Conservation (phyloP, 805 yeast genomes). For the Spathaspora girioi region DNA sequence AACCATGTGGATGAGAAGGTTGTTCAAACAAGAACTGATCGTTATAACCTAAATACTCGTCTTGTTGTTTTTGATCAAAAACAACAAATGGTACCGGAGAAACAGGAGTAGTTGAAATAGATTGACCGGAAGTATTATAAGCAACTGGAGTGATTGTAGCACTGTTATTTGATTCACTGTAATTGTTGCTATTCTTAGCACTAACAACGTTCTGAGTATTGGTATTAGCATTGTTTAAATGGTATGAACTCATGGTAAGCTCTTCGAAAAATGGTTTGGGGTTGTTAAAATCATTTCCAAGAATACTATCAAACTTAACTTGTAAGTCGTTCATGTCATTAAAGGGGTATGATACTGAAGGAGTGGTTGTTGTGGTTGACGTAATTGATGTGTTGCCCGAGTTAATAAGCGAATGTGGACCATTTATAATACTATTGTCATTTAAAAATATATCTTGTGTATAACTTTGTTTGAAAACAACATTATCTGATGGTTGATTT, state of each 20-base stretch:
- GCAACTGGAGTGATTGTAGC: neutral
- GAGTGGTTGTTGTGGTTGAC: slow-evolving; percentile 1
- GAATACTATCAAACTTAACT: slow-evolving; percentile 1
- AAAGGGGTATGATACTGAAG: slow-evolving; percentile 1
- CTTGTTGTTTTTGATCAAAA: slow-evolving; percentile 1
- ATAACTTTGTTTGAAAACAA: slow-evolving; percentile 3
- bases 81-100: slow-evolving; percentile 1
- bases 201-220: neutral
- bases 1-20: neutral
- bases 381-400: slow-evolving; percentile 1
- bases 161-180: neutral
- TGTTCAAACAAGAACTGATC: neutral
- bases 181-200: neutral
- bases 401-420: neutral
- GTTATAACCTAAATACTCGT: slow-evolving; percentile 1
- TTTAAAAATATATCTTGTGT: slow-evolving; percentile 5
- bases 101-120: slow-evolving; percentile 1
- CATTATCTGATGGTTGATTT: neutral
- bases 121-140: neutral
- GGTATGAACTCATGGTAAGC: neutral
- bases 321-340: neutral
- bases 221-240: neutral
- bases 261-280: neutral
- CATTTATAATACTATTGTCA: neutral
- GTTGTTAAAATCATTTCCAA: neutral